Conservation (phyloP, 2,329 filamentous ascomycete genomes). For the Cladosporium sp. region DNA sequence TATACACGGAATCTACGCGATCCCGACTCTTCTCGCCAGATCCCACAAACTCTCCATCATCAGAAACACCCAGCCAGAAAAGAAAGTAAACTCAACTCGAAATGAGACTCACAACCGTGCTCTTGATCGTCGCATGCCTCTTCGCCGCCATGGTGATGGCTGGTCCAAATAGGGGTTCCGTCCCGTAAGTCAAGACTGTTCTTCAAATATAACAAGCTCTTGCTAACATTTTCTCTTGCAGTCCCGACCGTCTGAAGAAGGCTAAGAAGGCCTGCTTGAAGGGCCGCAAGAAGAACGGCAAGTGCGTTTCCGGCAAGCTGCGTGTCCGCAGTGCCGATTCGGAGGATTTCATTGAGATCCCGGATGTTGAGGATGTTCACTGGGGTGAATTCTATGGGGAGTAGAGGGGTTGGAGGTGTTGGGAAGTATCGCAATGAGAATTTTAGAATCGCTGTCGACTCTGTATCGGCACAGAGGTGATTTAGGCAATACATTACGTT, state of each 20-base stretch:
- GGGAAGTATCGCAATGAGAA: no score
- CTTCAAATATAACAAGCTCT: no score
- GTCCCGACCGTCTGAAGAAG: neutral
- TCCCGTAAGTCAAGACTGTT: no score
- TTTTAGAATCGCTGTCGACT: no score
- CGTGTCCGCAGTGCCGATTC: slow-evolving; percentile 9
- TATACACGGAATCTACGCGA: neutral
- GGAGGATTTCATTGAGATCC: slow-evolving; percentile 9
- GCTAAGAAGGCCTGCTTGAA: slow-evolving; percentile 3
- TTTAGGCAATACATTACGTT: no score
- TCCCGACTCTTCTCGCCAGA: neutral
- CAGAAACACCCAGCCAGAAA: neutral
- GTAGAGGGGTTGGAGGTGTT: no score
- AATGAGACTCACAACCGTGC: slow-evolving; percentile 1
- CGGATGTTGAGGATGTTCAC: slow-evolving; percentile 5
- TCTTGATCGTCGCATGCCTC: slow-evolving; percentile 5
- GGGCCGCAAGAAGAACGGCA: slow-evolving; percentile 12
- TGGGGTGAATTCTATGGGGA: neutral
- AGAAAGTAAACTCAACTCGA: neutral
- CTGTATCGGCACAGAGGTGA: no score
- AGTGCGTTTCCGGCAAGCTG: neutral
- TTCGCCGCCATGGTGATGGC: neutral
- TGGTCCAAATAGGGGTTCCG: neutral
- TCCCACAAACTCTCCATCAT: neutral
- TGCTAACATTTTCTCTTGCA: neutral